Percentiles rank a stretch among this genome's conserved stretches.
These are phyloP conservation scores for Akebia trifoliata DNA, from an alignment of 164 flowering plant species.

Conservation along the genomic window DNA sequence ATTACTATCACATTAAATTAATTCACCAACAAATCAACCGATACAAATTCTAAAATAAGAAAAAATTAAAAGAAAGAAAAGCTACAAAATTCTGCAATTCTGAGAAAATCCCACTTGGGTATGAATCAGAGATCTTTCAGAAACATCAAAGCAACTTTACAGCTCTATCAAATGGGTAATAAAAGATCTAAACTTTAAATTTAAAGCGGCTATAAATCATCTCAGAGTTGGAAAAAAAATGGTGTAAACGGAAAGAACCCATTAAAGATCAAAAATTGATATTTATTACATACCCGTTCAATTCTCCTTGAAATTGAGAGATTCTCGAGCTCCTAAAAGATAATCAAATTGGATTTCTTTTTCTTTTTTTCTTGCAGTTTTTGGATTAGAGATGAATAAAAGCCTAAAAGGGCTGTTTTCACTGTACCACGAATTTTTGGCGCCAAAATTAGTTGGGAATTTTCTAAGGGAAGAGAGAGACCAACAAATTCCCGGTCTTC, in stretches of 20 bases:
- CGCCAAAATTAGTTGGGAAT: conserved; percentile 10
- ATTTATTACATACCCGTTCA: conserved; percentile 8
- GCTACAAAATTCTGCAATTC: too few relatives aligned
- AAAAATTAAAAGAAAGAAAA: too few relatives aligned
- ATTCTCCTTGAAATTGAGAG: too few relatives aligned
- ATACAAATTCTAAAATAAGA: neutral
- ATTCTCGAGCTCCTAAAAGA: conserved; percentile 12
- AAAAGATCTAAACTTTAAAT: conserved; percentile 3
- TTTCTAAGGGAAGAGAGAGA: too few relatives aligned
- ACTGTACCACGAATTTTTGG: conserved; percentile 6
- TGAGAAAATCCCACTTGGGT: conserved; percentile 11
- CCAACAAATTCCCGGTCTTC: too few relatives aligned
- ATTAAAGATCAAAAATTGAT: conserved; percentile 3
- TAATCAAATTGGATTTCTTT: neutral
- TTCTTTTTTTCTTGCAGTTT: too few relatives aligned
- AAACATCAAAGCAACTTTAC: neutral
- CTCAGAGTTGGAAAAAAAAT: conserved; percentile 1
- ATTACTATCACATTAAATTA: neutral
- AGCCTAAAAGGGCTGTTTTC: neutral
- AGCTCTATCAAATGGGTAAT: conserved; percentile 1
- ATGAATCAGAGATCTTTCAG: neutral
- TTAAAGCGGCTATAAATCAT: neutral
- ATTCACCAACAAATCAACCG: conserved; percentile 1
- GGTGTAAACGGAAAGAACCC: neutral
- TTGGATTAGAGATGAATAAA: conserved; percentile 1